Evolutionary conservation across 148 eudicot species (phyloP).

Genomic region (Salicornia ramosissima): DNA sequence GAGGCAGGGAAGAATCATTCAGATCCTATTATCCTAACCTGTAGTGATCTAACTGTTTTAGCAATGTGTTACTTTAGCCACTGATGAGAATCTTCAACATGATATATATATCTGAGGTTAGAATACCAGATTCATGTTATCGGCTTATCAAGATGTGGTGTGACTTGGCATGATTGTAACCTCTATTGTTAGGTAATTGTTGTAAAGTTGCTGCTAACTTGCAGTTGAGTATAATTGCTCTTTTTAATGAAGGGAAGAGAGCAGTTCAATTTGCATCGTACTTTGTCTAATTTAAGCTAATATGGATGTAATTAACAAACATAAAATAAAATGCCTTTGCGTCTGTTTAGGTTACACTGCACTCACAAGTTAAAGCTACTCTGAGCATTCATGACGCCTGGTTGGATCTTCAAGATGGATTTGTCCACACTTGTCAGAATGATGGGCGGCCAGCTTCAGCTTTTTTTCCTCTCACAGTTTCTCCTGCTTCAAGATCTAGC

Average conservation of each 20-base stretch:
- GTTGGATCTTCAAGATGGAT: slow-evolving; percentile 98
- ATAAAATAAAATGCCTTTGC: neutral
- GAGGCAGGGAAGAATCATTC: no score
- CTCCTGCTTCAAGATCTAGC: slow-evolving; percentile 81
- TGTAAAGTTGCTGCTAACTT: neutral
- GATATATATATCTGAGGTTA: no score
- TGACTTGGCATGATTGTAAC: no score
- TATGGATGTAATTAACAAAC: slow-evolving; percentile 5
- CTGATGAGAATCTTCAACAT: neutral
- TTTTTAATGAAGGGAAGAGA: neutral
- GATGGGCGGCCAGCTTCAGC: slow-evolving; percentile 74
- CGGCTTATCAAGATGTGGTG: no score
- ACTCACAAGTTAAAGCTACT: slow-evolving; percentile 89
- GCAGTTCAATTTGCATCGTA: neutral
- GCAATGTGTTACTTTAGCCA: neutral
- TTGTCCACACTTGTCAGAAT: slow-evolving; percentile 65
- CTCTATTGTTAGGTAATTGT: neutral
- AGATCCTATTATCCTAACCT: no score
- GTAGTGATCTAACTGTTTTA: neutral
- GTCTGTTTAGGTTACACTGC: slow-evolving; percentile 68
- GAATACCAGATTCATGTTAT: no score
- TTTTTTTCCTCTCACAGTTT: slow-evolving; percentile 75
- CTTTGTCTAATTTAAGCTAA: neutral
- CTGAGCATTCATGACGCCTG: slow-evolving; percentile 86
- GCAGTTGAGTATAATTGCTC: neutral